Percentiles rank a stretch among this genome's conserved stretches.
Evolutionary conservation across 78 protist genomes (phyloP).

Genomic region (Dictyostelium discoideum): dicty_2.7 NC_007091.3:3533001-3533500

Average conservation of each 20-base stretch:
- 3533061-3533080: too few relatives aligned
- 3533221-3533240: background rate
- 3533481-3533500: background rate
- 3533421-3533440: background rate
- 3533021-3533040: too few relatives aligned
- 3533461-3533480: background rate
- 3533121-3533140: constrained; percentile 5
- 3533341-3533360: too few relatives aligned
- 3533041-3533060: too few relatives aligned
- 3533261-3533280: background rate
- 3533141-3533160: background rate
- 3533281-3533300: background rate
- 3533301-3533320: background rate
- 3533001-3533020: too few relatives aligned
- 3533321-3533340: too few relatives aligned
- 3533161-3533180: background rate
- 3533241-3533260: background rate
- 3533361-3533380: too few relatives aligned
- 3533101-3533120: background rate
- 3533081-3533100: background rate
- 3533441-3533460: background rate
- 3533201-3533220: background rate
- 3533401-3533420: background rate
- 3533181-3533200: background rate
- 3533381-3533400: background rate